Conservation (phyloP, 2,329 filamentous ascomycete genomes). For the Cytospora leucostoma region DNA sequence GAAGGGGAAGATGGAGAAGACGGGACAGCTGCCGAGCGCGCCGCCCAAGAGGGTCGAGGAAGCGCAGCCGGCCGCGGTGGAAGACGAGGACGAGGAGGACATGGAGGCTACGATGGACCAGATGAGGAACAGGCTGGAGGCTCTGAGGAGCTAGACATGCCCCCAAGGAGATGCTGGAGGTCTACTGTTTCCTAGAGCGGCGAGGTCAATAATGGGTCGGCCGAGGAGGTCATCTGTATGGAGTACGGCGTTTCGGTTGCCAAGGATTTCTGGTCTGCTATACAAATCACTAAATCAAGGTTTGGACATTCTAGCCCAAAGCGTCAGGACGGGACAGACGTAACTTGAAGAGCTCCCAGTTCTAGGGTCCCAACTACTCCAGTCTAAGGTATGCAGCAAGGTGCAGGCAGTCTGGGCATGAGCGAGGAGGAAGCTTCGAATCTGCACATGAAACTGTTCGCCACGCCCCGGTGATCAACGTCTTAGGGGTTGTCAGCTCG, state of each 20-base stretch:
- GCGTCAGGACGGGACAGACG: background rate
- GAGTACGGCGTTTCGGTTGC: constrained; percentile 24
- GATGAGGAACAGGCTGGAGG: constrained; percentile 90
- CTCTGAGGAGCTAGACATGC: constrained; percentile 73
- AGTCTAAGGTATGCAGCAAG: background rate
- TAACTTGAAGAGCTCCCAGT: background rate
- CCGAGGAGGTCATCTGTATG: constrained; percentile 21
- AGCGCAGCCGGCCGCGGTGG: constrained; percentile 52
- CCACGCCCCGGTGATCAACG: background rate
- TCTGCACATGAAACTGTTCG: too few species aligned
- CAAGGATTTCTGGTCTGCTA: constrained; percentile 17
- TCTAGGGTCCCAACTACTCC: background rate
- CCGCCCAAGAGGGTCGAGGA: constrained; percentile 56
- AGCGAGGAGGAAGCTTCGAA: background rate
- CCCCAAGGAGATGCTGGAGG: background rate
- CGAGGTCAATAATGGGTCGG: background rate
- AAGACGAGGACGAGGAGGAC: constrained; percentile 78
- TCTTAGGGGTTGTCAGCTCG: background rate
- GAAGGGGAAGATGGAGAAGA: constrained; percentile 75
- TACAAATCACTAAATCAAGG: background rate
- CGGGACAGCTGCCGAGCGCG: constrained; percentile 54
- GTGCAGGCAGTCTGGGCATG: background rate
- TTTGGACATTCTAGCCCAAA: constrained; percentile 7
- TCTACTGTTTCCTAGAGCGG: background rate
- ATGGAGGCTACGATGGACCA: constrained; percentile 89